Conservation (phyloP, 495 filamentous ascomycete species). For the Cairneyella variabilis region DNA sequence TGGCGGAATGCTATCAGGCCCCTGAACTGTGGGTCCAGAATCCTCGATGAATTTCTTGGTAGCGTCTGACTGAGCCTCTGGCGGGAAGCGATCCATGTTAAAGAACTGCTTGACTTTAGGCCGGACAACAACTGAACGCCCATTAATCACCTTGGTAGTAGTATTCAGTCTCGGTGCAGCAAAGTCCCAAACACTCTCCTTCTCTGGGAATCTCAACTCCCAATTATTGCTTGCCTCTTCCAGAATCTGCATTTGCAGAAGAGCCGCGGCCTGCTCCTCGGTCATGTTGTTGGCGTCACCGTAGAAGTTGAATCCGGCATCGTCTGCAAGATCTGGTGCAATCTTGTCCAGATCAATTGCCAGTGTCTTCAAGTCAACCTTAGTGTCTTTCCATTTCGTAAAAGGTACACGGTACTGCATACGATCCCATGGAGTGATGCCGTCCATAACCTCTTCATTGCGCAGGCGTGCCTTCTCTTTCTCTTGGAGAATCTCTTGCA, state of each 20-base stretch:
- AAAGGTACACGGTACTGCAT: not conserved
- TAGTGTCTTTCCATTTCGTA: no score
- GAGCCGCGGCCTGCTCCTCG: slow-evolving; percentile 1
- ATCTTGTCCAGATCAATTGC: slow-evolving; percentile 12
- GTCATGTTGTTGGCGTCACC: not conserved
- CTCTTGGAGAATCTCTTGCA: not conserved
- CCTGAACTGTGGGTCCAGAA: slow-evolving; percentile 10
- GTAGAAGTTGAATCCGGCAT: slow-evolving; percentile 1
- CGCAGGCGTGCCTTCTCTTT: not conserved
- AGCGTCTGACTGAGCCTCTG: slow-evolving; percentile 8
- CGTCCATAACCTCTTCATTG: not conserved
- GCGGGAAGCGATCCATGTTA: slow-evolving; percentile 17
- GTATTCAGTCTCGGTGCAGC: slow-evolving; percentile 1
- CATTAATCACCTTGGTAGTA: not conserved
- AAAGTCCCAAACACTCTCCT: slow-evolving; percentile 26
- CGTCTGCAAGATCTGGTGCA: slow-evolving; percentile 19
- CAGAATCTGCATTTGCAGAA: slow-evolving; percentile 22
- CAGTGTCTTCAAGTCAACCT: no score
- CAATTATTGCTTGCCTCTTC: slow-evolving; percentile 26
- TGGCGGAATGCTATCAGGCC: not conserved
- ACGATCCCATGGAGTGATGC: not conserved
- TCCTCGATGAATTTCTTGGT: slow-evolving; percentile 6
- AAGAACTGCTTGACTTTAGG: slow-evolving; percentile 11
- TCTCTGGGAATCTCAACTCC: slow-evolving; percentile 23
- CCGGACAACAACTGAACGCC: not conserved